Conservation (phyloP, 2,329 filamentous ascomycete species). For the Pseudogymnoascus sp. region DNA sequence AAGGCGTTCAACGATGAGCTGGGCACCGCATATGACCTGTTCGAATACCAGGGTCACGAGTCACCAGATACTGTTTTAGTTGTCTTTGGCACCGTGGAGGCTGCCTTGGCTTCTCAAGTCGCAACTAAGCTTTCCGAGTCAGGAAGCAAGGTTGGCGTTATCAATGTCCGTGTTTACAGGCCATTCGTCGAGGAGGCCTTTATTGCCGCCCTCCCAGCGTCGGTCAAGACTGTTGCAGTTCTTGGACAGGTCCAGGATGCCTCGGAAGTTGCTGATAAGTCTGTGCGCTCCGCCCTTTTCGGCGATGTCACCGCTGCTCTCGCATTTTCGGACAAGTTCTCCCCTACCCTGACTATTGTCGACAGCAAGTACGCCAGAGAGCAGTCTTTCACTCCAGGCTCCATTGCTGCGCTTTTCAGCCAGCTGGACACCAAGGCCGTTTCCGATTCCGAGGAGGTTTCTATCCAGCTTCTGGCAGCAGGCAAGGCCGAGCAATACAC, state of each 20-base stretch:
- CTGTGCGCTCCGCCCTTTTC: constrained; percentile 77
- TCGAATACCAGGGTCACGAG: constrained; percentile 86
- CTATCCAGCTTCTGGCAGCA: constrained; percentile 43
- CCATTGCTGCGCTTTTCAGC: constrained; percentile 45
- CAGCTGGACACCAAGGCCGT: constrained; percentile 40
- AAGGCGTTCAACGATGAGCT: constrained; percentile 80
- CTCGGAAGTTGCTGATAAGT: constrained; percentile 64
- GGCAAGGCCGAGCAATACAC: constrained; percentile 69
- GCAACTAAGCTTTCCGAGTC: constrained; percentile 63
- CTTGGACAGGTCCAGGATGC: constrained; percentile 80
- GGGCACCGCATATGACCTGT: constrained; percentile 84
- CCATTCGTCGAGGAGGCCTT: constrained; percentile 95
- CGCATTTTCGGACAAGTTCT: constrained; percentile 66
- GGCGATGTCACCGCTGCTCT: constrained; percentile 84
- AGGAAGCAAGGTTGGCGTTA: constrained; percentile 72
- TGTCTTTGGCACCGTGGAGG: constrained; percentile 86
- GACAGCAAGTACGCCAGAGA: constrained; percentile 86
- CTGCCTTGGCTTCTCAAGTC: constrained; percentile 77
- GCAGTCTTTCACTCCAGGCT: constrained; percentile 48
- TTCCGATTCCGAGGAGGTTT: constrained; percentile 34
- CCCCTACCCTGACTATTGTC: constrained; percentile 55
- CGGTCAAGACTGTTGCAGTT: constrained; percentile 69
- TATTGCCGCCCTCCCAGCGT: constrained; percentile 69
- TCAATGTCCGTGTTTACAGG: constrained; percentile 89
- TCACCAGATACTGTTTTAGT: constrained; percentile 77